Evolutionary conservation across 495 filamentous ascomycete species (phyloP).

Genomic region (Friedmanniomyces simplex): DNA sequence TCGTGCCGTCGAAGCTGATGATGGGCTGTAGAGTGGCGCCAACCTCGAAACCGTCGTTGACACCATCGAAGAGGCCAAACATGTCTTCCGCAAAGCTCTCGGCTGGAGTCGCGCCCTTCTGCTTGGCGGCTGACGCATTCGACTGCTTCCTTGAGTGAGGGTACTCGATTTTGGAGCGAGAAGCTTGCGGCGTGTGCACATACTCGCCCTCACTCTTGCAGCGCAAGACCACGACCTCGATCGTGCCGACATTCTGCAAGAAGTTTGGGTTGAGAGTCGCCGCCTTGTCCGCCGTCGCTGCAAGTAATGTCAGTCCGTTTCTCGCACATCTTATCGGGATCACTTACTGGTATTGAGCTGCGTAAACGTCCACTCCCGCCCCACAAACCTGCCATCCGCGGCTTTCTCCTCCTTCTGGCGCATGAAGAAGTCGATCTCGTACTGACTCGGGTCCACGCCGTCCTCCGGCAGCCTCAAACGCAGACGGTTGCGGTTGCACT

Average conservation of each 20-base stretch:
- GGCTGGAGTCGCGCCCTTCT: not conserved
- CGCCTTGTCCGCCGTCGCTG: slow-evolving; percentile 21
- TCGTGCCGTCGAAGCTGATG: slow-evolving; percentile 15
- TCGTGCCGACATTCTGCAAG: slow-evolving; percentile 35
- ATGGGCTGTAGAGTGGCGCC: not conserved
- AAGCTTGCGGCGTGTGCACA: not conserved
- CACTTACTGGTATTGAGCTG: slow-evolving; percentile 33
- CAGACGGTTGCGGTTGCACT: slow-evolving; percentile 39
- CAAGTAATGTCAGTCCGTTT: not conserved
- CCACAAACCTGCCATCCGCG: slow-evolving; percentile 31
- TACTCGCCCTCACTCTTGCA: slow-evolving; percentile 21
- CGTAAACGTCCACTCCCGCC: slow-evolving; percentile 37
- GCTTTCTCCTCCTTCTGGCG: slow-evolving; percentile 38
- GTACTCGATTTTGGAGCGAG: not conserved
- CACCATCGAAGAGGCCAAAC: slow-evolving; percentile 21
- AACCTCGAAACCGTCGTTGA: not conserved
- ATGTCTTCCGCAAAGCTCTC: slow-evolving; percentile 2
- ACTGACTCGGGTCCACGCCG: slow-evolving; percentile 8
- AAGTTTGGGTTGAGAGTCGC: slow-evolving; percentile 24
- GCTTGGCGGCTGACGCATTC: not conserved
- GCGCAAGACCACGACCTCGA: slow-evolving; percentile 40
- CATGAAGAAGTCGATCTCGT: slow-evolving; percentile 33
- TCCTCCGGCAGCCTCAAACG: slow-evolving; percentile 26
- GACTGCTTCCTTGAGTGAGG: no score
- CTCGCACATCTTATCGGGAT: no score